Evolutionary conservation across 2,329 filamentous ascomycete genomes (phyloP).

Genomic region (Colletotrichum sansevieriae): DNA sequence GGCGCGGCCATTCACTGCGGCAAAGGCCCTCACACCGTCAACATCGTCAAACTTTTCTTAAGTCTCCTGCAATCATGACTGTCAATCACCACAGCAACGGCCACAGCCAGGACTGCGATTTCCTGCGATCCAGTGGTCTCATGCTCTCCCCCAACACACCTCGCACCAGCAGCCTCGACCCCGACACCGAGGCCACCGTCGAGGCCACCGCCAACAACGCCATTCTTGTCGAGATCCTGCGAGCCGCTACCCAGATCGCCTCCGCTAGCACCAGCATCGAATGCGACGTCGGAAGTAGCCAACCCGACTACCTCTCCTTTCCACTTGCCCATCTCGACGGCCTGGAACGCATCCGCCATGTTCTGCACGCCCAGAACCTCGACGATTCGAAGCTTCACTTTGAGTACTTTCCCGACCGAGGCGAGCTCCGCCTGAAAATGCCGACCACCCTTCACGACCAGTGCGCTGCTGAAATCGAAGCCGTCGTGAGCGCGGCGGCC

Average conservation of each 20-base stretch:
- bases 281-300: neutral
- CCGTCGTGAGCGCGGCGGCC: neutral
- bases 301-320: conserved; percentile 1
- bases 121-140: neutral
- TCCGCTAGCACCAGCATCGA: conserved; percentile 5
- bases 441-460: neutral
- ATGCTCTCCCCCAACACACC: neutral
- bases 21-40: too few relatives aligned
- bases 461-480: neutral
- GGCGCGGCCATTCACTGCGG: too few relatives aligned
- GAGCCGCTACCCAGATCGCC: neutral
- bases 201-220: neutral
- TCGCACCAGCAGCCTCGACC: neutral
- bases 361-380: neutral
- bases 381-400: neutral
- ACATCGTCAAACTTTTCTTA: neutral
- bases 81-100: too few relatives aligned
- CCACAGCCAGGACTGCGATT: neutral
- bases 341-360: neutral
- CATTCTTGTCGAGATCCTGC: neutral
- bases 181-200: neutral
- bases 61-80: too few relatives aligned
- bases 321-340: neutral
- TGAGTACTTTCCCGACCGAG: neutral
- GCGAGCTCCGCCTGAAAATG: conserved; percentile 1